Evolutionary conservation across 495 filamentous ascomycete species (phyloP).

Genomic region (Neurospora sp.): DNA sequence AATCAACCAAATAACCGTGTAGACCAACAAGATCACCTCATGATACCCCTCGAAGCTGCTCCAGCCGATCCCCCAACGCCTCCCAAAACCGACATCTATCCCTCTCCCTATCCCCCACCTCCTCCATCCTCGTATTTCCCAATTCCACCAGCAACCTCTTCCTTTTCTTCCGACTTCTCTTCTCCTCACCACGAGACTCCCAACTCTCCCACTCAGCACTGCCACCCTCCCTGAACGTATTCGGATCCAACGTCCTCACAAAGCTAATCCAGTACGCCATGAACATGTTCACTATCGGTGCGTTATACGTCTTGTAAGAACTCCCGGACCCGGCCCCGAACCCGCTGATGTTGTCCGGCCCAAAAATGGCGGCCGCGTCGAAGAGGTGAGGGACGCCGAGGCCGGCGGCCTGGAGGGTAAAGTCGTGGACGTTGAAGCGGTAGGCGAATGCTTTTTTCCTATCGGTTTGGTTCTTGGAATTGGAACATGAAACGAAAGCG

Average conservation of each 20-base stretch:
- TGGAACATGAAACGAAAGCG: constrained; percentile 1
- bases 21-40: constrained; percentile 17
- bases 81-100: constrained; percentile 21
- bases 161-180: constrained; percentile 22
- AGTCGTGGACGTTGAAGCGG: constrained; percentile 19
- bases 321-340: constrained; percentile 6
- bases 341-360: constrained; percentile 22
- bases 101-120: constrained; percentile 2
- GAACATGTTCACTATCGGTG: constrained; percentile 20
- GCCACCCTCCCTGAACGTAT: constrained; percentile 7
- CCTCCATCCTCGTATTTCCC: constrained; percentile 21
- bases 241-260: constrained; percentile 29
- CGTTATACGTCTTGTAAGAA: constrained; percentile 27
- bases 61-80: constrained; percentile 24
- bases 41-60: neutral
- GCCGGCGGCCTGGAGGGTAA: constrained; percentile 6
- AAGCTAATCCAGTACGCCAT: constrained; percentile 37
- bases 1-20: neutral
- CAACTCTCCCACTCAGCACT: constrained; percentile 26
- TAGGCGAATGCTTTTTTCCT: constrained; percentile 6
- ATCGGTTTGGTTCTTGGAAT: neutral
- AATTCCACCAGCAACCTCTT: constrained; percentile 7
- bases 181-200: constrained; percentile 4
- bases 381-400: constrained; percentile 19
- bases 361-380: constrained; percentile 33